Evolutionary conservation across 495 filamentous ascomycete genomes (phyloP).

Genomic region (Penicillium psychrofluorescens): DNA sequence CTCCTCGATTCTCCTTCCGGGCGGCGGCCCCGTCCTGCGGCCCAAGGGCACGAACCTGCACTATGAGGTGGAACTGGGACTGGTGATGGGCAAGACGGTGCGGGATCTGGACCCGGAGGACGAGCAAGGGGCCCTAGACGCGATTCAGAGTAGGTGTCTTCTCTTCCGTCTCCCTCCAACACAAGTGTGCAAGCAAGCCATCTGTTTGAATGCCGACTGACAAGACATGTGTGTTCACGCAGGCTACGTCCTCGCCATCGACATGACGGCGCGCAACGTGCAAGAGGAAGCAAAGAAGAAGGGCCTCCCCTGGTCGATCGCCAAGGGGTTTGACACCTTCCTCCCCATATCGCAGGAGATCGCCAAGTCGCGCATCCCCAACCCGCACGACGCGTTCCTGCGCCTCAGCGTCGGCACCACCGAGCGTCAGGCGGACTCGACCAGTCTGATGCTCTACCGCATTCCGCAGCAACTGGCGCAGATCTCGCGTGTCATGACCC

Average conservation of each 20-base stretch:
- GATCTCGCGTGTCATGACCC: conserved; percentile 88
- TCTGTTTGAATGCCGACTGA: not conserved
- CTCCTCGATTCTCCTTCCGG: conserved; percentile 70
- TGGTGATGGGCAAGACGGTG: conserved; percentile 73
- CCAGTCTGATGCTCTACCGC: conserved; percentile 82
- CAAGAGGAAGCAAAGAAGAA: conserved; percentile 96
- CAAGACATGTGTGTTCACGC: not conserved
- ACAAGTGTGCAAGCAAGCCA: not conserved
- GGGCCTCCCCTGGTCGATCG: conserved; percentile 91
- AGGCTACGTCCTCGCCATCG: conserved; percentile 82
- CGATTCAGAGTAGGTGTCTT: conserved; percentile 38
- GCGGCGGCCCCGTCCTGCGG: conserved; percentile 71
- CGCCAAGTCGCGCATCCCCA: conserved; percentile 64
- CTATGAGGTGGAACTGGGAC: conserved; percentile 90
- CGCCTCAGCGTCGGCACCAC: conserved; percentile 73
- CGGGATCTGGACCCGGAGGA: conserved; percentile 62
- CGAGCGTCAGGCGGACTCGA: conserved; percentile 72
- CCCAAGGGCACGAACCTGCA: conserved; percentile 78
- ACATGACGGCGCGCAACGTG: conserved; percentile 89
- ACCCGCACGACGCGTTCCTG: conserved; percentile 83
- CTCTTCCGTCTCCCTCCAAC: not conserved
- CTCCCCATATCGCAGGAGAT: conserved; percentile 76
- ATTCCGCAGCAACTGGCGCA: conserved; percentile 84
- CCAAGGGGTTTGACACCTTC: conserved; percentile 98
- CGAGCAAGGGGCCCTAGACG: conserved; percentile 45